These are phyloP conservation scores for Rhodotorula sp. DNA, from an alignment of 1,284 basidiomycete genomes.

Conservation along the genomic window DNA sequence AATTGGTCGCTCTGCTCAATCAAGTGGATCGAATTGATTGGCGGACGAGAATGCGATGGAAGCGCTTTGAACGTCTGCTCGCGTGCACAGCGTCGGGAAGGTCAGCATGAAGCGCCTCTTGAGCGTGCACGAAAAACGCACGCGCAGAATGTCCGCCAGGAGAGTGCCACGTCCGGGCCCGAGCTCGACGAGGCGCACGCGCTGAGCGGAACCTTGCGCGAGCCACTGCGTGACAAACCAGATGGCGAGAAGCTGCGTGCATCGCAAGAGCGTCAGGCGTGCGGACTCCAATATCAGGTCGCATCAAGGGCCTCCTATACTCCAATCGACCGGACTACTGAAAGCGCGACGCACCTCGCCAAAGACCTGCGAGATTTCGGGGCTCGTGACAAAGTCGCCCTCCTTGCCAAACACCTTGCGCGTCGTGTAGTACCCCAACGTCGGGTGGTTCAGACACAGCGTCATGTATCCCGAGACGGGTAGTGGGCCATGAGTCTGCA, in stretches of 20 bases:
- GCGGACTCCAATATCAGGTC: no score
- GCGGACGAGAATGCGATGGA: constrained; percentile 62
- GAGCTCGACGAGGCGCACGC: constrained; percentile 79
- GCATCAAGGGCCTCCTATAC: background rate
- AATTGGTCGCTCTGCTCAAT: constrained; percentile 77
- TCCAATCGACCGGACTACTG: no score
- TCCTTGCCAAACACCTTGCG: constrained; percentile 76
- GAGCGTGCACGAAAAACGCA: constrained; percentile 51
- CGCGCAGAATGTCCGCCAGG: constrained; percentile 85
- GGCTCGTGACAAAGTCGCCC: constrained; percentile 95
- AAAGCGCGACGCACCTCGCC: constrained; percentile 71
- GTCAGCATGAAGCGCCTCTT: background rate
- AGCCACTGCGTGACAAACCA: constrained; percentile 85
- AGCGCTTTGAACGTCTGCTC: constrained; percentile 49
- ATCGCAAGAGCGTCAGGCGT: background rate
- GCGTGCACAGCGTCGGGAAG: no score
- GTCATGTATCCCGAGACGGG: constrained; percentile 85
- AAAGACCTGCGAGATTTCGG: constrained; percentile 95
- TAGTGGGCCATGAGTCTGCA: constrained; percentile 79
- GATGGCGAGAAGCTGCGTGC: constrained; percentile 69
- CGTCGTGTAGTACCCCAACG: constrained; percentile 80
- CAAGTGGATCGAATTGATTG: constrained; percentile 66
- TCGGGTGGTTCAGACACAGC: constrained; percentile 80
- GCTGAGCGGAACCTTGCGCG: constrained; percentile 58
- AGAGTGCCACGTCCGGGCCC: constrained; percentile 93